A percentile compares a stretch with the other conserved stretches of the same genome.
Evolutionary conservation across 371 early-diverging fungal species (phyloP).

Genomic region (Rhizomucor miehei): DNA sequence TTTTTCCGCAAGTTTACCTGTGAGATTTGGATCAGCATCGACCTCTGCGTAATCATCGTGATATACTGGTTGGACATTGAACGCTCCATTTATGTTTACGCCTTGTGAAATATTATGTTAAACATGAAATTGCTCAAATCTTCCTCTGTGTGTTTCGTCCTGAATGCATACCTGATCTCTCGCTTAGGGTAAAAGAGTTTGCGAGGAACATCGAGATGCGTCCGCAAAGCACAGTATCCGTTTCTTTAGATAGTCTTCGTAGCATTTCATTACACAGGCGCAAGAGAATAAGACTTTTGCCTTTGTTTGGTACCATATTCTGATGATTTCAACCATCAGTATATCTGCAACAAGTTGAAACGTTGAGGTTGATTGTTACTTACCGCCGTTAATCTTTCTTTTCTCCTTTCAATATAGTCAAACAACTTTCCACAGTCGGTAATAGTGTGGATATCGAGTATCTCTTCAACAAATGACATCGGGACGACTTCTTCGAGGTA

Average conservation of each 20-base stretch:
- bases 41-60: constrained; percentile 54
- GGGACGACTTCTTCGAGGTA: constrained; percentile 48
- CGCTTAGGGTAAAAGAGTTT: constrained; percentile 74
- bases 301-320: constrained; percentile 69
- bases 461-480: constrained; percentile 61
- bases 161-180: constrained; percentile 71
- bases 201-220: constrained; percentile 81
- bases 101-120: constrained; percentile 26
- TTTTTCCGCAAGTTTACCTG: constrained; percentile 37
- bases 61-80: constrained; percentile 63
- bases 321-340: constrained; percentile 18
- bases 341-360: neutral
- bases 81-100: constrained; percentile 82
- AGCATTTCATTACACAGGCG: constrained; percentile 83
- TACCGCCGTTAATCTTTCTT: constrained; percentile 55
- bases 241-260: constrained; percentile 75
- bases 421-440: constrained; percentile 57
- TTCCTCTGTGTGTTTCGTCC: neutral
- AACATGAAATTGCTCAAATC: neutral
- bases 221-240: constrained; percentile 78
- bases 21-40: constrained; percentile 35
- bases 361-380: constrained; percentile 1
- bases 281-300: constrained; percentile 80
- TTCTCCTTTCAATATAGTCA: constrained; percentile 62
- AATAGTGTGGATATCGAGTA: constrained; percentile 65